A percentile compares a stretch with the other conserved stretches of the same genome.
Evolutionary conservation across 805 yeast species (phyloP).

Genomic region (Candida anglica): DNA sequence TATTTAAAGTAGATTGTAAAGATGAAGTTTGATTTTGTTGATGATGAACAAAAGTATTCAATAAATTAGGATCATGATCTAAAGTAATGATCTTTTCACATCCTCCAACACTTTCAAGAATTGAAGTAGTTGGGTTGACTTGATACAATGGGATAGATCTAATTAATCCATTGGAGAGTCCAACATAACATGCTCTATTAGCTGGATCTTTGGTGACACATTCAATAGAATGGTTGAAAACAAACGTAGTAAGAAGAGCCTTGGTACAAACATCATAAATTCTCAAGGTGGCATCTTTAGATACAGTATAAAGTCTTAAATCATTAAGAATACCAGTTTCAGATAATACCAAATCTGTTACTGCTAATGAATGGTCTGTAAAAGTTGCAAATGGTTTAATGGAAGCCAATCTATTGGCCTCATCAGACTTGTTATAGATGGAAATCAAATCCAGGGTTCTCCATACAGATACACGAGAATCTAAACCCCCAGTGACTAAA

Average conservation of each 20-base stretch:
- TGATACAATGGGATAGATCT: slow-evolving; percentile 51
- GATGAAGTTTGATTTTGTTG: slow-evolving; percentile 18
- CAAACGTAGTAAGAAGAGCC: slow-evolving; percentile 62
- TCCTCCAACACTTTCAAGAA: slow-evolving; percentile 62
- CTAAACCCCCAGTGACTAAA: slow-evolving; percentile 73
- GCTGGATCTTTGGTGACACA: slow-evolving; percentile 72
- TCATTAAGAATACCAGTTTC: slow-evolving; percentile 56
- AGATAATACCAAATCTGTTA: slow-evolving; percentile 44
- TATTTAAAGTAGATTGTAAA: neutral
- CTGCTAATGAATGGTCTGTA: slow-evolving; percentile 57
- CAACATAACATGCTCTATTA: slow-evolving; percentile 69
- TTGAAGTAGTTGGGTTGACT: slow-evolving; percentile 28
- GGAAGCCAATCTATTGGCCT: slow-evolving; percentile 19
- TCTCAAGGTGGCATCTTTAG: slow-evolving; percentile 72
- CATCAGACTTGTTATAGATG: slow-evolving; percentile 17
- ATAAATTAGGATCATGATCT: slow-evolving; percentile 47
- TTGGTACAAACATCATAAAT: slow-evolving; percentile 54
- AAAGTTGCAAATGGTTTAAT: slow-evolving; percentile 56
- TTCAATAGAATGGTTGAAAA: slow-evolving; percentile 55
- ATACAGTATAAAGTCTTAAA: slow-evolving; percentile 60
- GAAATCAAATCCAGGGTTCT: slow-evolving; percentile 55
- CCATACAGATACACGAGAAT: slow-evolving; percentile 79
- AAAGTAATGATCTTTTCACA: slow-evolving; percentile 47
- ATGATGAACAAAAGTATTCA: slow-evolving; percentile 53
- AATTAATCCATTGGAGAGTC: slow-evolving; percentile 60